phyloP scores from a whole-genome alignment of 345 rosid species.

The Zanthoxylum bungeanum region DNA sequence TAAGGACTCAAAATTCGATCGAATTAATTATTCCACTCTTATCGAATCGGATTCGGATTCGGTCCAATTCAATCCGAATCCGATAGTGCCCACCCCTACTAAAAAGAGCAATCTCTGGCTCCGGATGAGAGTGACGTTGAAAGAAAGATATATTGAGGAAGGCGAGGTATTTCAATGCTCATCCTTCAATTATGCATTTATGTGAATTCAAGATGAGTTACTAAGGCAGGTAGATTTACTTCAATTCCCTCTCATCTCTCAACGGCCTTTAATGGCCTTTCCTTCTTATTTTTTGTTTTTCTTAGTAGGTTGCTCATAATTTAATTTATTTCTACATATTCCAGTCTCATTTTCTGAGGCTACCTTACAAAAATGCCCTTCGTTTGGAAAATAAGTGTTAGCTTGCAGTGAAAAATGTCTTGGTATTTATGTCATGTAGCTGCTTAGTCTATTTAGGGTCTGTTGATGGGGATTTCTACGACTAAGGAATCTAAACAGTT shows the following conservation, averaged over 20 bases:
- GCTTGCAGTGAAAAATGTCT: constrained; percentile 23
- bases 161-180: constrained; percentile 44
- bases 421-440: constrained; percentile 28
- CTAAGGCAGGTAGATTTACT: constrained; percentile 51
- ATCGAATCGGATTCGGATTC: too few relatives aligned
- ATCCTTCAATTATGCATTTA: constrained; percentile 54
- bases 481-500: too few relatives aligned
- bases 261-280: constrained; percentile 28
- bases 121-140: constrained; percentile 28
- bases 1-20: too few relatives aligned
- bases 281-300: neutral
- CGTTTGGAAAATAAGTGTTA: constrained; percentile 3
- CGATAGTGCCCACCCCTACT: too few relatives aligned
- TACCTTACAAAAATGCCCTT: constrained; percentile 4
- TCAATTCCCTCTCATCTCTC: constrained; percentile 13
- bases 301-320: too few relatives aligned
- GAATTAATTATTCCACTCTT: too few relatives aligned
- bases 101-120: too few relatives aligned
- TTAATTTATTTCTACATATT: neutral
- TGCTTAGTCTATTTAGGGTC: constrained; percentile 36
- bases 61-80: too few relatives aligned
- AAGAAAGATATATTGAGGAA: constrained; percentile 33
- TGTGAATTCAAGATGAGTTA: constrained; percentile 47
- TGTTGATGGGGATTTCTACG: too few relatives aligned
- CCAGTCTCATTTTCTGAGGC: neutral